phyloP scores from a whole-genome alignment of 1,284 basidiomycete species.

The Xanthoconium separans region DNA sequence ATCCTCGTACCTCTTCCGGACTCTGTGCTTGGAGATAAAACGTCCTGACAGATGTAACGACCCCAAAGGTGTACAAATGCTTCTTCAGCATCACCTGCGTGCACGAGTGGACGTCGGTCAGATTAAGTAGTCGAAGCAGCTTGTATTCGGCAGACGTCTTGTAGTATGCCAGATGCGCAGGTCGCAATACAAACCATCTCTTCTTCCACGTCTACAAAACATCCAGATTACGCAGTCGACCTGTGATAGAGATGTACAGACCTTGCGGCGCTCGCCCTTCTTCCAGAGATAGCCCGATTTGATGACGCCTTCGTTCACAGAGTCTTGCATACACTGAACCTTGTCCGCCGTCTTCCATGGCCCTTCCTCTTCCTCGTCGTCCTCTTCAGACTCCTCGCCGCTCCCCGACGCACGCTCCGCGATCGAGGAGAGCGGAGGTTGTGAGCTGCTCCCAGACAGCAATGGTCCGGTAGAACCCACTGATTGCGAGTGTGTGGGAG shows the following conservation, averaged over 20 bases:
- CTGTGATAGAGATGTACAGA: constrained; percentile 37
- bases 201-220: constrained; percentile 90
- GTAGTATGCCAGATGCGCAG: constrained; percentile 94
- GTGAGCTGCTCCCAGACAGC: constrained; percentile 38
- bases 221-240: constrained; percentile 13
- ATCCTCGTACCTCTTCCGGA: constrained; percentile 71
- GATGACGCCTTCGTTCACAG: constrained; percentile 72
- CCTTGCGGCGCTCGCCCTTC: constrained; percentile 96
- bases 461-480: constrained; percentile 29
- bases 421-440: constrained; percentile 68
- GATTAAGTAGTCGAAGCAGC: constrained; percentile 86
- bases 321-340: constrained; percentile 40
- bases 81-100: constrained; percentile 88
- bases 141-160: constrained; percentile 94
- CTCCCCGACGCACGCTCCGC: constrained; percentile 69
- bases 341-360: constrained; percentile 57
- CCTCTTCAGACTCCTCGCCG: constrained; percentile 70
- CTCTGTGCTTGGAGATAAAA: constrained; percentile 88
- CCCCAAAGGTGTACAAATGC: constrained; percentile 87
- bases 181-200: constrained; percentile 95
- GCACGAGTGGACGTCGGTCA: constrained; percentile 89
- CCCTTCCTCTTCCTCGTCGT: constrained; percentile 66
- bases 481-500: constrained; percentile 36
- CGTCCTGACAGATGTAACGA: constrained; percentile 90
- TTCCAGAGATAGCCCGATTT: constrained; percentile 93